Conservation (phyloP, 2,329 filamentous ascomycete genomes). For the Magnaporthiopsis incrustans region DNA sequence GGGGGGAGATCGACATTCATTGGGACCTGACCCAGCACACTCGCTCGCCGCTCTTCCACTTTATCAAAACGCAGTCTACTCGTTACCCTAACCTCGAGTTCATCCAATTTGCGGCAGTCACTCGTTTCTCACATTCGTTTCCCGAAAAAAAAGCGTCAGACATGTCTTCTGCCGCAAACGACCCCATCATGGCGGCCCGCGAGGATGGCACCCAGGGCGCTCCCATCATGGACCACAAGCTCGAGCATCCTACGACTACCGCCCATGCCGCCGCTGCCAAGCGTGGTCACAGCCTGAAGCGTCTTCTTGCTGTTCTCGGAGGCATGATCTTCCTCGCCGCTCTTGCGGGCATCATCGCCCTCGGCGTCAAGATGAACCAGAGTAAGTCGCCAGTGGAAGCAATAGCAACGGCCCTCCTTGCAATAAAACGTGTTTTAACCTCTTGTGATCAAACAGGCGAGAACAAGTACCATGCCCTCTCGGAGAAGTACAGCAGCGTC, state of each 20-base stretch:
- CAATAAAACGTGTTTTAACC: no score
- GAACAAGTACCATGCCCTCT: conserved; percentile 10
- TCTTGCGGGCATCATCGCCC: not conserved
- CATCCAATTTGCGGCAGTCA: not conserved
- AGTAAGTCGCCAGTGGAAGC: not conserved
- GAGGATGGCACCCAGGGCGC: not conserved
- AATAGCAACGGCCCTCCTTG: no score
- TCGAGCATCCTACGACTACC: not conserved
- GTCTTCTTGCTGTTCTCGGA: not conserved
- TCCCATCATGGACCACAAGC: not conserved
- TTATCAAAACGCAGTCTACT: not conserved
- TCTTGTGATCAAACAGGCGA: conserved; percentile 10
- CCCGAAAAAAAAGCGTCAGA: not conserved
- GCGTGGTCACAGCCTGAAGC: not conserved
- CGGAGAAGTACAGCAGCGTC: conserved; percentile 11
- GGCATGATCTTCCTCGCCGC: not conserved
- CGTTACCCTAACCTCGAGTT: not conserved
- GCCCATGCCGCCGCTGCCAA: not conserved
- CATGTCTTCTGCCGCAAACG: not conserved
- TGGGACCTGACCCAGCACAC: not conserved
- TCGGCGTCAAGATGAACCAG: conserved; percentile 3
- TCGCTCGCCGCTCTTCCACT: not conserved
- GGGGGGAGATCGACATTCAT: not conserved
- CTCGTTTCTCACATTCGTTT: conserved; percentile 1
- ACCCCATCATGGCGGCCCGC: not conserved